Evolutionary conservation across 1,139 yeast species (phyloP).

Genomic region (Kluyveromyces sp.): DNA sequence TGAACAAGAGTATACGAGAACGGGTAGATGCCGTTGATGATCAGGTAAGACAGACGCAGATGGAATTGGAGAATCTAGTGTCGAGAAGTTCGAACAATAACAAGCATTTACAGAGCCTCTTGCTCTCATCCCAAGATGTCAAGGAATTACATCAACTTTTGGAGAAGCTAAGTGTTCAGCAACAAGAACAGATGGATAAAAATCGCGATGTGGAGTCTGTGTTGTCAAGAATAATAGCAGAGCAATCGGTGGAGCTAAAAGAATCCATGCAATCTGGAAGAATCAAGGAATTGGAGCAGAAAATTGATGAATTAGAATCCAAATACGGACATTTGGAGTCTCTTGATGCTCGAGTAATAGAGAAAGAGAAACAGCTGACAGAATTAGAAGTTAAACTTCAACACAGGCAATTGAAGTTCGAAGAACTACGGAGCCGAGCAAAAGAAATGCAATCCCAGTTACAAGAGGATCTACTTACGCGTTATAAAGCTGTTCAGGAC

Average conservation of each 20-base stretch:
- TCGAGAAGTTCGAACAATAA: constrained; percentile 39
- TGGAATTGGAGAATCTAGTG: constrained; percentile 35
- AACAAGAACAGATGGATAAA: constrained; percentile 1
- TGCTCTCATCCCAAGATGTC: constrained; percentile 18
- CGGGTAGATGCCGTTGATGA: constrained; percentile 29
- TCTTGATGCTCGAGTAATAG: constrained; percentile 3
- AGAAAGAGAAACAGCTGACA: constrained; percentile 7
- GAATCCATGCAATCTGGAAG: background rate
- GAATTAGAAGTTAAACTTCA: constrained; percentile 3
- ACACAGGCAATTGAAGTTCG: constrained; percentile 6
- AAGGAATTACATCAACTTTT: constrained; percentile 6
- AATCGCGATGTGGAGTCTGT: background rate
- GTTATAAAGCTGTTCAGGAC: constrained; percentile 10
- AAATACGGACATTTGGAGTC: constrained; percentile 4
- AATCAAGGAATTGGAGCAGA: constrained; percentile 1
- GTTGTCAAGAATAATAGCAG: background rate
- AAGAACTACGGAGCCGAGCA: constrained; percentile 8
- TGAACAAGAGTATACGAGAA: constrained; percentile 23
- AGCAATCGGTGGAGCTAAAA: background rate
- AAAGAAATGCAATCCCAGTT: constrained; percentile 7
- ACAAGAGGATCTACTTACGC: constrained; percentile 6
- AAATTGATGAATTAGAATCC: constrained; percentile 1
- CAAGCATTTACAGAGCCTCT: constrained; percentile 31
- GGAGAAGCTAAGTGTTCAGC: constrained; percentile 7
- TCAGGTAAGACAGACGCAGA: constrained; percentile 33